A percentile compares a stretch with the other conserved stretches of the same genome.
Conservation (phyloP, 73 alveolate genomes). For the Paramecium bursaria region DNA sequence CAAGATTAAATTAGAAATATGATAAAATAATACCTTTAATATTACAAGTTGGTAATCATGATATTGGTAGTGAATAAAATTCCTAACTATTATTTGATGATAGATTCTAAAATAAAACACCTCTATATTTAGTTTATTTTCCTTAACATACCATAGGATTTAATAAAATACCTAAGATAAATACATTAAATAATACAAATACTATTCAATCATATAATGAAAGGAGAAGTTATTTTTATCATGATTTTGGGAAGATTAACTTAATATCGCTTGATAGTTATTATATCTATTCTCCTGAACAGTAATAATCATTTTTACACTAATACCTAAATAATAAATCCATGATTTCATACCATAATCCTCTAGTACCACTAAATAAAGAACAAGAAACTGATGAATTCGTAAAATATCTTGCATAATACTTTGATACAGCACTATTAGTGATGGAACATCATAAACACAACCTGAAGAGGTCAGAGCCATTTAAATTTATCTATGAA, state of each 20-base stretch:
- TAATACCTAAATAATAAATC: neutral
- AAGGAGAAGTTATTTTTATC: conserved; percentile 32
- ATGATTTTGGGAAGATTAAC: neutral
- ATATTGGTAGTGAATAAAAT: conserved; percentile 46
- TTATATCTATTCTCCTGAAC: neutral
- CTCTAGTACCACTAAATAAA: neutral
- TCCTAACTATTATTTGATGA: conserved; percentile 9
- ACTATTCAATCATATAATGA: too few species aligned
- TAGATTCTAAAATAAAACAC: neutral
- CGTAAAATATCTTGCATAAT: neutral
- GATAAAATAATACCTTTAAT: conserved; percentile 47
- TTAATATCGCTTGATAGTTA: conserved; percentile 30
- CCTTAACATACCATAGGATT: conserved; percentile 7
- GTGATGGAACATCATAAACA: conserved; percentile 54
- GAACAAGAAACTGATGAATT: conserved; percentile 33
- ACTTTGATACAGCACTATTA: neutral
- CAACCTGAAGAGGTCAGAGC: conserved; percentile 18
- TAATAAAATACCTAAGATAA: neutral
- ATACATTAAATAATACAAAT: too few species aligned
- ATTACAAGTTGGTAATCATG: conserved; percentile 31
- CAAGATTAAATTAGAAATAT: neutral
- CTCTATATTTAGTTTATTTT: conserved; percentile 3
- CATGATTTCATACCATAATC: conserved; percentile 39
- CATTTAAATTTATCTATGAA: neutral
- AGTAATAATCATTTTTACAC: neutral